Percentiles rank a stretch among this genome's conserved stretches.
Conservation (phyloP, 306 rosid genomes). For the Luffa acutangula region DNA sequence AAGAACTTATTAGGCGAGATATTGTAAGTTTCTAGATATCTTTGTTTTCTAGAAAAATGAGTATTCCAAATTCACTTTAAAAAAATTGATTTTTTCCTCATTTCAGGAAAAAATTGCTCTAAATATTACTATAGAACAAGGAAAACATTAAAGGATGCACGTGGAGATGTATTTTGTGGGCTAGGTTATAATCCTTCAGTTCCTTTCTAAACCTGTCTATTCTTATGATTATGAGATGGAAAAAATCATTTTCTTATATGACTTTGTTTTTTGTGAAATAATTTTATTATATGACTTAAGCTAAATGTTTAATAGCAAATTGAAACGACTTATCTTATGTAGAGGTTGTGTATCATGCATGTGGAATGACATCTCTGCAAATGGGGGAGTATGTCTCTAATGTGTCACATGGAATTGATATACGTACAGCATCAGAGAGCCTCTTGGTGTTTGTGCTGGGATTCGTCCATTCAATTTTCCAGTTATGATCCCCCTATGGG, state of each 20-base stretch:
- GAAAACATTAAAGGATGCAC: conserved; percentile 96
- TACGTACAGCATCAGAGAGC: conserved; percentile 77
- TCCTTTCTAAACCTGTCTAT: not conserved
- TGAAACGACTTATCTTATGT: too few relatives aligned
- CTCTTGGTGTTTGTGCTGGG: conserved; percentile 94
- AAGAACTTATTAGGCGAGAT: too few relatives aligned
- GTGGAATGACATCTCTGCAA: too few relatives aligned
- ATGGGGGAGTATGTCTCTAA: too few relatives aligned
- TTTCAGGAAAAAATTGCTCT: conserved; percentile 71
- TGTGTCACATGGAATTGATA: too few relatives aligned
- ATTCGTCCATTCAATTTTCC: conserved; percentile 97
- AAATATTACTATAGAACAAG: conserved; percentile 76
- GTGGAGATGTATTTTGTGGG: conserved; percentile 95
- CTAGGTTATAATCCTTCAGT: conserved; percentile 42
- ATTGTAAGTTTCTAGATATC: too few relatives aligned
- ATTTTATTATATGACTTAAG: too few relatives aligned
- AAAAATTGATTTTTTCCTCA: not conserved
- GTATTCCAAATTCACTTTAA: not conserved
- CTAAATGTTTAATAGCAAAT: too few relatives aligned
- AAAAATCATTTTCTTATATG: too few relatives aligned
- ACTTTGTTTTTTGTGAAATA: too few relatives aligned
- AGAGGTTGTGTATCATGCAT: too few relatives aligned
- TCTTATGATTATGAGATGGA: not conserved
- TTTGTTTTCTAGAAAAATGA: not conserved
- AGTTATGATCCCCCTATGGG: conserved; percentile 90